Evolutionary conservation across 2,329 filamentous ascomycete species (phyloP).

Genomic region (Lachnellula hyalina): DNA sequence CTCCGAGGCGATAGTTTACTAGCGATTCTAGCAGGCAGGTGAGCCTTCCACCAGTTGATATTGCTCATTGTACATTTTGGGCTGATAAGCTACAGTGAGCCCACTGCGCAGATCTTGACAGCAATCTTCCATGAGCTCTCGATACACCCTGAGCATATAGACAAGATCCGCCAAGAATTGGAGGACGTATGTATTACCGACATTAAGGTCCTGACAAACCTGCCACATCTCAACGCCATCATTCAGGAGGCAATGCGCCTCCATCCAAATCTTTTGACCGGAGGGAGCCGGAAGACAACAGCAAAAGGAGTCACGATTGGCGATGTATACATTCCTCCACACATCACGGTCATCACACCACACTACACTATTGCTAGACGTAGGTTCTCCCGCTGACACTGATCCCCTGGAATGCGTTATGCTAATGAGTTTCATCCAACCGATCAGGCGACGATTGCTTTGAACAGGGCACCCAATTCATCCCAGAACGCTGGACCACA

Average conservation of each 20-base stretch:
- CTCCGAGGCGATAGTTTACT: too few relatives aligned
- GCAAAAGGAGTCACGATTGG: background rate
- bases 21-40: too few relatives aligned
- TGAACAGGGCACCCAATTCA: background rate
- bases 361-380: background rate
- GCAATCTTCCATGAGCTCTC: background rate
- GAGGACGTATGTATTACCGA: background rate
- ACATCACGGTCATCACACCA: background rate
- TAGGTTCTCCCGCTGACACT: background rate
- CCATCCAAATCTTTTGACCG: background rate
- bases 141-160: background rate
- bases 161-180: background rate
- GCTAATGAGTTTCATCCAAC: background rate
- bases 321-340: background rate
- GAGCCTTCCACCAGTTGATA: too few relatives aligned
- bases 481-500: background rate
- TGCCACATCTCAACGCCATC: background rate
- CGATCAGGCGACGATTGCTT: background rate
- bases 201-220: background rate
- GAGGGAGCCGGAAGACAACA: background rate
- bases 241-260: background rate
- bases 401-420: background rate
- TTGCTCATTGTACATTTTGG: too few relatives aligned
- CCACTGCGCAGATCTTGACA: background rate
- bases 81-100: too few relatives aligned